A percentile compares a stretch with the other conserved stretches of the same genome.
Conservation (phyloP, 2,329 filamentous ascomycete species). For the Pseudogymnoascus sp. region DNA sequence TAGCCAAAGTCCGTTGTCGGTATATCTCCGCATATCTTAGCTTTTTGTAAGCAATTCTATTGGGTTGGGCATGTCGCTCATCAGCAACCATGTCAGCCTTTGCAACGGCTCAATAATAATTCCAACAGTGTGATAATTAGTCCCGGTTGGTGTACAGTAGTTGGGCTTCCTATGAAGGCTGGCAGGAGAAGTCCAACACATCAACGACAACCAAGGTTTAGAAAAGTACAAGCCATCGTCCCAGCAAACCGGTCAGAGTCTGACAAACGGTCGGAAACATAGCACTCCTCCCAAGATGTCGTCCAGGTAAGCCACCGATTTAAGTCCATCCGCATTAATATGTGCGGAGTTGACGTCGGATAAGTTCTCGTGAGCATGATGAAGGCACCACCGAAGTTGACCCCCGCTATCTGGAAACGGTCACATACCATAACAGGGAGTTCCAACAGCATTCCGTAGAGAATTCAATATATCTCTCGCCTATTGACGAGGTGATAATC, state of each 20-base stretch:
- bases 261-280: not conserved
- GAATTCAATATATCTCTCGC: constrained; percentile 59
- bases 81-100: not conserved
- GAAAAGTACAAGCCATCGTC: constrained; percentile 2
- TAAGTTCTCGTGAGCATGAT: constrained; percentile 34
- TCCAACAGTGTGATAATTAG: constrained; percentile 6
- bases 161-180: not conserved
- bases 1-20: constrained; percentile 7
- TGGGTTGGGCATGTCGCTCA: not conserved
- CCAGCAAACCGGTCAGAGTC: not conserved
- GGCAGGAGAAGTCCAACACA: not conserved
- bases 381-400: constrained; percentile 47
- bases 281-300: not conserved
- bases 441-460: constrained; percentile 63
- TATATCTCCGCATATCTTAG: constrained; percentile 3
- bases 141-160: constrained; percentile 3
- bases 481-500: constrained; percentile 60
- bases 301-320: not conserved
- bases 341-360: constrained; percentile 18
- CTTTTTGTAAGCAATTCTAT: constrained; percentile 7
- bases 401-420: constrained; percentile 50
- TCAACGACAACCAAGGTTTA: constrained; percentile 1
- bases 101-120: constrained; percentile 1
- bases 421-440: constrained; percentile 54
- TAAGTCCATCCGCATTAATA: not conserved